Conservation (phyloP, 2,329 filamentous ascomycete species). For the Colletotrichum ledebouriae region DNA sequence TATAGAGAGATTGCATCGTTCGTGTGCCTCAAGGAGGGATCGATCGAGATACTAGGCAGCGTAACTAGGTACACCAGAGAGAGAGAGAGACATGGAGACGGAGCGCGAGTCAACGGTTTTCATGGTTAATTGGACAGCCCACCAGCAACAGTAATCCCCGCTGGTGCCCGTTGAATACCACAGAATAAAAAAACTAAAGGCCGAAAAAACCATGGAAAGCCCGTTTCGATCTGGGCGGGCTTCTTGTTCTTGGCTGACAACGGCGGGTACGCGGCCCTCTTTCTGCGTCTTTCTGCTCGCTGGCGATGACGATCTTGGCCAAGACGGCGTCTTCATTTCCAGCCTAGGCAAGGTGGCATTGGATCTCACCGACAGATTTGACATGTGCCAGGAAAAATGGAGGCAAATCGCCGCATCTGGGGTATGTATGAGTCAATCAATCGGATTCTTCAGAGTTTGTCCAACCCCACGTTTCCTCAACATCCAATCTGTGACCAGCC, state of each 20-base stretch:
- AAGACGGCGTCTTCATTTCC: constrained; percentile 13
- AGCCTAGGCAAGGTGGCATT: constrained; percentile 8
- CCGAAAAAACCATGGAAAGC: background rate
- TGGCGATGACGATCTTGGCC: constrained; percentile 20
- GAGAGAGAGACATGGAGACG: too few relatives aligned
- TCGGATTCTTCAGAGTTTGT: too few relatives aligned
- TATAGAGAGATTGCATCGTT: background rate
- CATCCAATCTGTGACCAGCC: background rate
- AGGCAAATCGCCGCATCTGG: constrained; percentile 4
- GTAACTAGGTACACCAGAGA: background rate
- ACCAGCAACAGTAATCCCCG: constrained; percentile 13
- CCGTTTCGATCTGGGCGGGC: background rate
- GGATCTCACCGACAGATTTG: constrained; percentile 7
- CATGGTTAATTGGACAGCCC: background rate
- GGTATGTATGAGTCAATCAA: background rate
- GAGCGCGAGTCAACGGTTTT: constrained; percentile 20
- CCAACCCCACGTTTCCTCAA: constrained; percentile 1
- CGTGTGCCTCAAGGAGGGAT: background rate
- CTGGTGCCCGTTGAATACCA: background rate
- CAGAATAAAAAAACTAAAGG: too few relatives aligned
- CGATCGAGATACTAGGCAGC: constrained; percentile 10
- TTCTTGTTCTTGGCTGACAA: constrained; percentile 19
- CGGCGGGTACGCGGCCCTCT: too few relatives aligned
- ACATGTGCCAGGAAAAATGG: constrained; percentile 1
- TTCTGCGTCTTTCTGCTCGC: background rate